Evolutionary conservation across 2,329 filamentous ascomycete genomes (phyloP), one percentile per base, ranked within the genome.

Genomic region (Juglanconis oblonga): DNA sequence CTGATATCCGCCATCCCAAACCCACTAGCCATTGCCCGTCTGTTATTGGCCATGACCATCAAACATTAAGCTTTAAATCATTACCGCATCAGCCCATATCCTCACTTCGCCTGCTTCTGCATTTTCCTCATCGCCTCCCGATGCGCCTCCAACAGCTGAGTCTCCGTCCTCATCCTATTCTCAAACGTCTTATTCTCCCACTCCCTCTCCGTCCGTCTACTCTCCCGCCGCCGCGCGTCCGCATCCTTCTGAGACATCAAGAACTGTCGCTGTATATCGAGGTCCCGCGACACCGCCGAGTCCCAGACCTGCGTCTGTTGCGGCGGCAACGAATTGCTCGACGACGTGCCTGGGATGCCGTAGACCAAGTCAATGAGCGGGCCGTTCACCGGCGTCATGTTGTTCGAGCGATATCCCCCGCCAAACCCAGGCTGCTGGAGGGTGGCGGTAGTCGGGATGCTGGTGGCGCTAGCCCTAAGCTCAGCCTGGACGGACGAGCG

Each of bases 41-140:
- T 24, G 24, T 24, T 24, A 40, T 11, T 44, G 42, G 32, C 40
- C 49, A n/a, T 55, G 13, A 51, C 24, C 24, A 24, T 52, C 47
- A 52, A 47, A 57, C 61, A 61, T 62, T 60, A 62, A 51, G 33
- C 24, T 52, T 36, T 36, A 48, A 31, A 29, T n/a, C 32, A 31
- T 32, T n/a, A 14, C n/a, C 42, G 6, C 31, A 36, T 36, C 14
- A 35, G 14, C 45, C n/a, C 45, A 10, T 31, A n/a, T 29, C 4
- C 10, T 24, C 31, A 52, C 17, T 14, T 77, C 1, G 77, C 76
- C 31, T 70, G 66, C 40, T 73, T 74, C 68, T 97, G 92, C 87
- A 97, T 89, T 71, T 81, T 87, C 64, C 89, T 81, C 83, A 97
- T 82, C 1, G 89, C 90, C 64, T 93, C 88, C 24, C 89, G 82